These are phyloP conservation scores for Panicum virgatum DNA, from an alignment of 202 grass and related monocot genomes.

Conservation along the genomic window DNA sequence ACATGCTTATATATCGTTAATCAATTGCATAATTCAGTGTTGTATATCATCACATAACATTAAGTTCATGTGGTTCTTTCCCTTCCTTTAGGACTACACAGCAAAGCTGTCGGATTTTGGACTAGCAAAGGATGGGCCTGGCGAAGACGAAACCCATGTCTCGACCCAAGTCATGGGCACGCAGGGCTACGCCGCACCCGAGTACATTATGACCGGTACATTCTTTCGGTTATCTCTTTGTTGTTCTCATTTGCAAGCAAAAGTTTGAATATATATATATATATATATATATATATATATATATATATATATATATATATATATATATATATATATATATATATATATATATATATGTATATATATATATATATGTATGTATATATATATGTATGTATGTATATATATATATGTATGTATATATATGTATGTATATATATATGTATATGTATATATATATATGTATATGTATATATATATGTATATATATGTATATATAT, in stretches of 20 bases:
- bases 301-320: neutral
- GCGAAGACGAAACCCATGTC: slow-evolving; percentile 45
- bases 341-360: neutral
- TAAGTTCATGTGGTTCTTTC: neutral
- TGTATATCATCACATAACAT: neutral
- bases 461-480: no score
- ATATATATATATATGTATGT: no score
- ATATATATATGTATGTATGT: no score
- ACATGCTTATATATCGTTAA: neutral
- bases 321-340: neutral
- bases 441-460: no score
- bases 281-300: neutral
- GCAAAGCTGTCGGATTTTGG: slow-evolving; percentile 49
- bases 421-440: no score
- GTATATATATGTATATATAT: no score
- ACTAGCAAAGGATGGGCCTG: slow-evolving; percentile 40
- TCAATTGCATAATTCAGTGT: neutral
- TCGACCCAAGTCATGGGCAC: slow-evolving; percentile 47
- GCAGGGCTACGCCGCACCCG: slow-evolving; percentile 41
- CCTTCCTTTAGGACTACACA: slow-evolving; percentile 26
- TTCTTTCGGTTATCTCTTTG: neutral
- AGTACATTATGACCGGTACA: slow-evolving; percentile 43
- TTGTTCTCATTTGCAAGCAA: neutral
- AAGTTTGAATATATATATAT: neutral
- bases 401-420: no score